A percentile compares a stretch with the other conserved stretches of the same genome.
Conservation (phyloP, 805 yeast species). For the Starmerella khaoyaiensis region DNA sequence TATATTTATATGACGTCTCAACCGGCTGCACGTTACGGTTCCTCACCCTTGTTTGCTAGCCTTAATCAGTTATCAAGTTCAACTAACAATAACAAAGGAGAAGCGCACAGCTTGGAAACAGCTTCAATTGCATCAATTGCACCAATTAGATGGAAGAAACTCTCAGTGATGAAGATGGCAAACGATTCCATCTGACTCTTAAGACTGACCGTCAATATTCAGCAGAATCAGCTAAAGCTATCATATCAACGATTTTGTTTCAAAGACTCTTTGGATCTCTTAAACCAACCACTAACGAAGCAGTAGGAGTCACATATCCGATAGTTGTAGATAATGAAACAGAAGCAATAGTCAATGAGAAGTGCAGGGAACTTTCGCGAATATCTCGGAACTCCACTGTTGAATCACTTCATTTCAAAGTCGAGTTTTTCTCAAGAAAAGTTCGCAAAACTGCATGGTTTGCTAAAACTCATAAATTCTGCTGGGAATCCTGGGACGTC, state of each 20-base stretch:
- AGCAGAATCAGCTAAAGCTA: conserved; percentile 43
- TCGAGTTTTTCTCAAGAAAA: conserved; percentile 26
- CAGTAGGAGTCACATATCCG: conserved; percentile 42
- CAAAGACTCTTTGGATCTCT: conserved; percentile 56
- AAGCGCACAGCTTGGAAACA: no score
- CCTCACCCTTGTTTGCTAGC: no score
- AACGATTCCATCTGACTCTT: conserved; percentile 10
- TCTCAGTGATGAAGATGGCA: no score
- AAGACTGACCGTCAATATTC: conserved; percentile 37
- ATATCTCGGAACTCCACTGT: conserved; percentile 17
- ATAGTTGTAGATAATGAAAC: conserved; percentile 15
- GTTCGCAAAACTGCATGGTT: conserved; percentile 44
- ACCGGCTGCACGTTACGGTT: no score
- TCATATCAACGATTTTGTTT: conserved; percentile 56
- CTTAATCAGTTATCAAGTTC: no score
- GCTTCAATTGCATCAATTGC: no score
- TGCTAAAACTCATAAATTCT: conserved; percentile 35
- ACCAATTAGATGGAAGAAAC: no score
- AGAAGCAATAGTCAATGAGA: conserved; percentile 15
- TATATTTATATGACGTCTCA: no score
- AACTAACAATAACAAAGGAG: no score
- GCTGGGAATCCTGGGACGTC: conserved; percentile 66
- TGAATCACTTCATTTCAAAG: background rate
- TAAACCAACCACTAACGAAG: conserved; percentile 42
- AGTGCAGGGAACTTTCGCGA: conserved; percentile 9